phyloP scores from a whole-genome alignment of 208 protist genomes.

The Strigomonas galati region DNA sequence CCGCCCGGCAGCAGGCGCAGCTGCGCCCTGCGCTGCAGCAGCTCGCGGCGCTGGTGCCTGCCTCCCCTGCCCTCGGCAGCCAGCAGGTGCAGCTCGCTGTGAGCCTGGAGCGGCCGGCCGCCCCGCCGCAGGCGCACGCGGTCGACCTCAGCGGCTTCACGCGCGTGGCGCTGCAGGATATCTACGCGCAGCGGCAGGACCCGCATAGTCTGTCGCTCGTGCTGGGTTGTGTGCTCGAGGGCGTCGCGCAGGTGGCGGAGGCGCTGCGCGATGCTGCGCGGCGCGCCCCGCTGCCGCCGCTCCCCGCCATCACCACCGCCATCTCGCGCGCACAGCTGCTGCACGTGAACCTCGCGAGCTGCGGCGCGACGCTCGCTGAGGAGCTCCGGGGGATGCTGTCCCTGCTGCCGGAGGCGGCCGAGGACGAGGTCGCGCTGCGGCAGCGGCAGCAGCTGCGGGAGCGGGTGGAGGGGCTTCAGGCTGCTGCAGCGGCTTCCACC shows the following conservation, averaged over 20 bases:
- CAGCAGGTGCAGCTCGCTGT: not conserved
- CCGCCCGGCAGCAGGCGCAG: not conserved
- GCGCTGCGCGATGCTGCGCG: too few species aligned
- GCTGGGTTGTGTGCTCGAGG: slow-evolving; percentile 45
- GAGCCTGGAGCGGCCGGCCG: slow-evolving; percentile 14
- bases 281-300: slow-evolving; percentile 47
- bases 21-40: not conserved
- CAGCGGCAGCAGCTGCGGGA: slow-evolving; percentile 33
- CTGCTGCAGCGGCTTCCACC: slow-evolving; percentile 28
- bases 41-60: not conserved
- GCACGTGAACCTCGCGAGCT: slow-evolving; percentile 74
- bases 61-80: not conserved
- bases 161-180: slow-evolving; percentile 47
- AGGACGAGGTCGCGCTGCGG: slow-evolving; percentile 22
- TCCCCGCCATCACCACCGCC: slow-evolving; percentile 53
- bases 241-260: slow-evolving; percentile 19
- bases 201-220: slow-evolving; percentile 44
- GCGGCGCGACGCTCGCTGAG: slow-evolving; percentile 47
- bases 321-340: slow-evolving; percentile 57
- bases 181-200: slow-evolving; percentile 58
- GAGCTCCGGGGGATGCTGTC: slow-evolving; percentile 49
- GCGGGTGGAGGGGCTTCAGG: slow-evolving; percentile 26
- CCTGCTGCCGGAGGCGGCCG: slow-evolving; percentile 30
- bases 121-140: slow-evolving; percentile 28
- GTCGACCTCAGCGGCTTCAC: slow-evolving; percentile 53